phyloP scores from a whole-genome alignment of 306 rosid genomes.

The Glycyrrhiza uralensis region DNA sequence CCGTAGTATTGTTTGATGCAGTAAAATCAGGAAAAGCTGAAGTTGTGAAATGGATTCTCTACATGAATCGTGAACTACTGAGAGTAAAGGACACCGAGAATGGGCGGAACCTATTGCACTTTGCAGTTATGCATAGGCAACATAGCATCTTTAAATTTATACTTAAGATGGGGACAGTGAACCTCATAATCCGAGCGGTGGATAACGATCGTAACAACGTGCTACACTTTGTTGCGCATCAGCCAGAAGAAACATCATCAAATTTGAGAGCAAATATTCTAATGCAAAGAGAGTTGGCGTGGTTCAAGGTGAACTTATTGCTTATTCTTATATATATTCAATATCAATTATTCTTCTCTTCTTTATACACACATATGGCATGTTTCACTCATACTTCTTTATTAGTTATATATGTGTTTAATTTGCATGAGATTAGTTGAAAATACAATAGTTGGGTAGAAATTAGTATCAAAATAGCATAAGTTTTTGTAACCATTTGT shows the following conservation, averaged over 20 bases:
- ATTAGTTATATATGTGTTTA: too few species aligned
- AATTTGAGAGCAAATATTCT: not conserved
- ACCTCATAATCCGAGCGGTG: not conserved
- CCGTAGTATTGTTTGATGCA: not conserved
- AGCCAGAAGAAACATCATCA: not conserved
- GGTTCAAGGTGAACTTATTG: not conserved
- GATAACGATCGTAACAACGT: not conserved
- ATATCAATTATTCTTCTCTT: too few species aligned
- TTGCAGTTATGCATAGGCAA: not conserved
- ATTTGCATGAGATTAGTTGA: too few species aligned
- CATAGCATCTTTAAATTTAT: not conserved
- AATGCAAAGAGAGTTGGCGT: not conserved
- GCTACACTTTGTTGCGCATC: slow-evolving; percentile 13
- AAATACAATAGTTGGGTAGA: too few species aligned
- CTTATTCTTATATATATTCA: too few species aligned
- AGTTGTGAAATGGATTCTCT: not conserved
- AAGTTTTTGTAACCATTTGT: too few species aligned
- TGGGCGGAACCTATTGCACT: not conserved
- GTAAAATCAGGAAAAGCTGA: not conserved
- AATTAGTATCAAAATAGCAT: too few species aligned
- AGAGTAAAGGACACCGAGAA: not conserved
- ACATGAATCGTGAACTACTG: not conserved
- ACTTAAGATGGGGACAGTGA: not conserved
- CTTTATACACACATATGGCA: too few species aligned
- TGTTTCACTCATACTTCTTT: too few species aligned